These are phyloP conservation scores for Hymenotorrendiella dingleyae DNA, from an alignment of 2,329 filamentous ascomycete genomes.

Conservation along the genomic window DNA sequence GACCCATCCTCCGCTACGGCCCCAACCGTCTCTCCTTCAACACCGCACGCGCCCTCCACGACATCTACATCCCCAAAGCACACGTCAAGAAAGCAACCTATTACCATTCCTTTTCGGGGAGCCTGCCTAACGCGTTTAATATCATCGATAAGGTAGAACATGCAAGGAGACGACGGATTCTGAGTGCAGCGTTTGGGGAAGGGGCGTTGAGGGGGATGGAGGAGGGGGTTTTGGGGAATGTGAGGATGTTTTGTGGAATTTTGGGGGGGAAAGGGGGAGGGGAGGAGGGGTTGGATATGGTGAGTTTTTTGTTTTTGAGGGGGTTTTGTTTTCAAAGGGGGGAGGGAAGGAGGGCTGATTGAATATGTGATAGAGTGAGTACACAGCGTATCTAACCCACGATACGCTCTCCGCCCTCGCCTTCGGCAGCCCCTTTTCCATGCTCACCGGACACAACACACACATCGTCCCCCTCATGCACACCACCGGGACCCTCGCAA, in stretches of 20 bases:
- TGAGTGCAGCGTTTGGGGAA: slow-evolving; percentile 55
- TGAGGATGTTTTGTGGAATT: slow-evolving; percentile 41
- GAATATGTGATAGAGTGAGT: too few species aligned
- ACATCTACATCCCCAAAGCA: slow-evolving; percentile 6
- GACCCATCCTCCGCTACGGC: neutral
- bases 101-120: slow-evolving; percentile 3
- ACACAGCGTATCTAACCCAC: too few species aligned
- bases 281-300: neutral
- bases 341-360: too few species aligned
- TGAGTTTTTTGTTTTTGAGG: too few species aligned
- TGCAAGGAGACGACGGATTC: slow-evolving; percentile 53
- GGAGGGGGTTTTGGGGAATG: slow-evolving; percentile 8
- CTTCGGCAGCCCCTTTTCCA: slow-evolving; percentile 42
- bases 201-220: slow-evolving; percentile 12
- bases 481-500: too few species aligned
- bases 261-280: neutral
- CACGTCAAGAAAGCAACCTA: slow-evolving; percentile 5
- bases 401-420: too few species aligned
- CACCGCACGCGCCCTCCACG: slow-evolving; percentile 1
- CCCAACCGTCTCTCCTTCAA: slow-evolving; percentile 7
- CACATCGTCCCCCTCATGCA: slow-evolving; percentile 60
- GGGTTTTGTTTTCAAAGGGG: too few species aligned
- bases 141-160: slow-evolving; percentile 64
- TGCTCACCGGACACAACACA: slow-evolving; percentile 45
- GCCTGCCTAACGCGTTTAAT: slow-evolving; percentile 60